A percentile compares a stretch with the other conserved stretches of the same genome.
Conservation (phyloP, 163 green algal genomes). For the Scenedesmus sp. region DNA sequence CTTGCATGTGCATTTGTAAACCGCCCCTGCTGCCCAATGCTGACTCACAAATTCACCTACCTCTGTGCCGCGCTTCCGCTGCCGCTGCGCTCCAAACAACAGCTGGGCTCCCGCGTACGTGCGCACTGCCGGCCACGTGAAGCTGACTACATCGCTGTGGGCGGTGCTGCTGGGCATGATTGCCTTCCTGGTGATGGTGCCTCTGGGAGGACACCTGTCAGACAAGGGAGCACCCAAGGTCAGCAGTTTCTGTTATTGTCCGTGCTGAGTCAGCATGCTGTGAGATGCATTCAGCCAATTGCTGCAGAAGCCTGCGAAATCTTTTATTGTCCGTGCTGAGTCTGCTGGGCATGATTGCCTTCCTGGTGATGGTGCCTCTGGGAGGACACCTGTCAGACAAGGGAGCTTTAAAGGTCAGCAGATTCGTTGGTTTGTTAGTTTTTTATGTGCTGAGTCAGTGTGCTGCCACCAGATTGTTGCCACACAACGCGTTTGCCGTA, state of each 20-base stretch:
- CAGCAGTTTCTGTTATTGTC: not conserved
- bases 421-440: too few relatives aligned
- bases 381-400: not conserved
- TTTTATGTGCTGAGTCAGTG: too few relatives aligned
- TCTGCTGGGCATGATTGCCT: slow-evolving; percentile 20
- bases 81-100: not conserved
- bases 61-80: not conserved
- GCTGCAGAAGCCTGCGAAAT: too few relatives aligned
- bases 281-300: too few relatives aligned
- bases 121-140: not conserved
- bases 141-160: not conserved
- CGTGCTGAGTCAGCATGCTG: not conserved
- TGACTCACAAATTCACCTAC: too few relatives aligned
- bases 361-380: not conserved
- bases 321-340: not conserved
- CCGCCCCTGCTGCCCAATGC: too few relatives aligned
- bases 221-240: slow-evolving; percentile 19
- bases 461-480: too few relatives aligned
- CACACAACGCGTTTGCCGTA: too few relatives aligned
- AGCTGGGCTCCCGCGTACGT: slow-evolving; percentile 5
- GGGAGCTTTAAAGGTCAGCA: not conserved
- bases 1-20: too few relatives aligned
- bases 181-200: not conserved
- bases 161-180: slow-evolving; percentile 31
- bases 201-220: not conserved